Evolutionary conservation across 768 basidiomycete genomes (phyloP).

Genomic region (Paxillus rubicundulus): DNA sequence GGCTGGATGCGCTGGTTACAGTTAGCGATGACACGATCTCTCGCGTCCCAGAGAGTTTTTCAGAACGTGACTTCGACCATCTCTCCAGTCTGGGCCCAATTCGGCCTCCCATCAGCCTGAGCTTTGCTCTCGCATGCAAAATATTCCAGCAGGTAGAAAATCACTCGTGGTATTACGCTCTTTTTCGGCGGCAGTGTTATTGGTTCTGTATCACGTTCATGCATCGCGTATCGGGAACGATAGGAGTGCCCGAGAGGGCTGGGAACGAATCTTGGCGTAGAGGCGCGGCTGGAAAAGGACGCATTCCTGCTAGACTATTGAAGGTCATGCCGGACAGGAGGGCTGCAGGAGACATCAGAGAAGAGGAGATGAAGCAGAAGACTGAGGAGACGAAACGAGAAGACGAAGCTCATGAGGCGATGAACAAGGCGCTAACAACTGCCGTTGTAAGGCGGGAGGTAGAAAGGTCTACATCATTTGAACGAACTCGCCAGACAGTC

Average conservation of each 20-base stretch:
- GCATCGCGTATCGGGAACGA: not conserved
- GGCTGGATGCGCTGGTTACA: not conserved
- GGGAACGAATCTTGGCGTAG: not conserved
- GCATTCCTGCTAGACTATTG: not conserved
- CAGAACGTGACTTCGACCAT: not conserved
- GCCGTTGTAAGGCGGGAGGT: not conserved
- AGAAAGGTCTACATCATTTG: not conserved
- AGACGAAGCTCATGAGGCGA: not conserved
- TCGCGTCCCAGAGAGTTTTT: not conserved
- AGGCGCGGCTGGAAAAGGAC: not conserved
- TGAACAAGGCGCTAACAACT: not conserved
- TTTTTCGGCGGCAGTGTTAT: conserved; percentile 6
- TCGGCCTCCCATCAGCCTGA: not conserved
- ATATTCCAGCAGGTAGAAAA: not conserved
- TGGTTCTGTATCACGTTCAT: conserved; percentile 6
- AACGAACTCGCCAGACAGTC: not conserved
- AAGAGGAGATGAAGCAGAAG: not conserved
- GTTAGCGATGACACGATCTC: conserved; percentile 2
- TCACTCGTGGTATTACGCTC: not conserved
- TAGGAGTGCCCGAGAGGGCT: not conserved
- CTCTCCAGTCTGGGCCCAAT: conserved; percentile 1
- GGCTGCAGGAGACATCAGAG: not conserved
- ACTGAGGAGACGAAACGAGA: not conserved
- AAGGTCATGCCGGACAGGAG: not conserved
- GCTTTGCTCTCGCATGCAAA: not conserved